phyloP scores from a whole-genome alignment of 2,329 filamentous ascomycete species.

The Epichloe glyceriae region DNA sequence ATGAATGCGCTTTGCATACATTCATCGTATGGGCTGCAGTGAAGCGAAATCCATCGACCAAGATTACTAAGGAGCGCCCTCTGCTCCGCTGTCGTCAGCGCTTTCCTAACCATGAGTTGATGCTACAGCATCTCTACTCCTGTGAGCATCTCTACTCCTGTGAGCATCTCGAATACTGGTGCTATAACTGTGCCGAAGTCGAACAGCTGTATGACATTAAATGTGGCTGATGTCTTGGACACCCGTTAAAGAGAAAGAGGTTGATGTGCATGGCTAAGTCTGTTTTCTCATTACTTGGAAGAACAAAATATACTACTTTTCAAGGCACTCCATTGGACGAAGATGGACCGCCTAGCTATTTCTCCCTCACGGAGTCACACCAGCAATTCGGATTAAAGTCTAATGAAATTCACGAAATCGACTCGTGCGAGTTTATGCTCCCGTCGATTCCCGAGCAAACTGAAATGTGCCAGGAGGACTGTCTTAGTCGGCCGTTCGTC shows the following conservation, averaged over 20 bases:
- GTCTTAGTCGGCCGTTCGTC: not conserved
- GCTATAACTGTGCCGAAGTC: constrained; percentile 38
- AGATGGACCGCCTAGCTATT: constrained; percentile 34
- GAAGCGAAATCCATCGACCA: constrained; percentile 36
- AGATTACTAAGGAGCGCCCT: constrained; percentile 39
- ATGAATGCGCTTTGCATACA: constrained; percentile 38
- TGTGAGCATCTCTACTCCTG: constrained; percentile 37
- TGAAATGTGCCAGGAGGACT: constrained; percentile 5
- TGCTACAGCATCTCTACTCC: constrained; percentile 38
- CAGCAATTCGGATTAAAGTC: constrained; percentile 31
- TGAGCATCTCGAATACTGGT: constrained; percentile 41
- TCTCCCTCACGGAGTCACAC: constrained; percentile 23
- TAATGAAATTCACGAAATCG: constrained; percentile 39
- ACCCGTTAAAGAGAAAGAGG: constrained; percentile 36
- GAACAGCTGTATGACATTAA: constrained; percentile 38
- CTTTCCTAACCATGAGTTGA: constrained; percentile 38
- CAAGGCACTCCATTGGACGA: constrained; percentile 16
- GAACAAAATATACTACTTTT: constrained; percentile 23
- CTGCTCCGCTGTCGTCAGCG: constrained; percentile 36
- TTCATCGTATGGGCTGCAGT: constrained; percentile 46
- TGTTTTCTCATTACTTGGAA: constrained; percentile 41
- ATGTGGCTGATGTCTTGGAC: constrained; percentile 36
- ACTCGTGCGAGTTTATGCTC: constrained; percentile 31
- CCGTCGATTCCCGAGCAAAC: constrained; percentile 17
- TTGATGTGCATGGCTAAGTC: constrained; percentile 40